Base-by-base conservation (phyloP, 1,139 yeast genomes). In the Blastobotrys proliferans region DNA sequence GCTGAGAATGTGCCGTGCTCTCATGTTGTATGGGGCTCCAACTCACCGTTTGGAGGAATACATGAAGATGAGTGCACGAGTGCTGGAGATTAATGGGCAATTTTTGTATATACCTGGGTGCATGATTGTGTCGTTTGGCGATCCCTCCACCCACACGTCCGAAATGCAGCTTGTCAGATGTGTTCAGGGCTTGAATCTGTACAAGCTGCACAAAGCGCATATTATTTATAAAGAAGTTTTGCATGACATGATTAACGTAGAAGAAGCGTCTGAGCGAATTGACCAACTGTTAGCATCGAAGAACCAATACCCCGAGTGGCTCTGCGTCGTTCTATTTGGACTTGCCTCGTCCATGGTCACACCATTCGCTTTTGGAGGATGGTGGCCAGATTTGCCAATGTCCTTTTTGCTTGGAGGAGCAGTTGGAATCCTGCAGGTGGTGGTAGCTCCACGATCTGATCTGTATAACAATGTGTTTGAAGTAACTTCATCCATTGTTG, bases 1-100 rank as follows among this genome's bases (percentile, higher is more conserved):
- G 46, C 67, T 88, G 58, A 72, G 90, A 35, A 73, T 88, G 72
- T 88, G 97, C 61, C 78, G 84, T 43, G 94, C 95, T 0, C 70
- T 88, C 44, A 88, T 90, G 97, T 65, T 85, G 48, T 90, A 76
- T 57, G 97, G 97, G 17, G 97, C 97, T 0, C 97, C 97, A 3
- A 86, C 96, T 0, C 97, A 88, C 61, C 75, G 97, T 55, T 67
- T 88, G 43, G 97, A 90, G 61, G 97, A 87, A 58, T 88, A 86
- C 62, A 79, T 88, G 86, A 74, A 80, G 25, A 83, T 85, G 90
- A 87, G 96, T 0, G 81, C 94, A 17, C 73, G 94, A 47, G 95
- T 87, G 6, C 70, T 88, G 48, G 95, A 86, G 58, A 84, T 88
- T 45, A 95, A 88, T 61, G 95, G 94, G 0, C 95, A 88, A 56